Base-by-base conservation (phyloP, 768 basidiomycete species). In the Boletus bicolor region DNA sequence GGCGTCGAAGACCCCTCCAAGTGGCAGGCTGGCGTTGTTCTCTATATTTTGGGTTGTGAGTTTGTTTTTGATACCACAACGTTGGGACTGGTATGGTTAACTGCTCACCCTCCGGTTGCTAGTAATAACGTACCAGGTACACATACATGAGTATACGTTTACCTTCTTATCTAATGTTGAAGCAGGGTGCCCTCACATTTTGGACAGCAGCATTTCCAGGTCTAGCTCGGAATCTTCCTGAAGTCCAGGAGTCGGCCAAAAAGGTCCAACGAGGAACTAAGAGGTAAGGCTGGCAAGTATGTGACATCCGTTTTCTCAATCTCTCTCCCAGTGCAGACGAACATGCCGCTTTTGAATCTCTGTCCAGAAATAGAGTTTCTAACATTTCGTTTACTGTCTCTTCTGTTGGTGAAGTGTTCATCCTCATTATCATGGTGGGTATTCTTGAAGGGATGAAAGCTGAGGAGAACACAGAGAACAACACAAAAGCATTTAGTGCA, bases 131-230 rank as follows among this genome's bases (percentile, higher is more conserved):
- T 91, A 89, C 68, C 88, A 89, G 73, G 85, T 80, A 53, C 36
- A 36, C 21, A 39, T 35, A 10, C 35, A 8, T 7, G 12, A 38
- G 12, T 15, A 36, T 36, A n/a, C 15, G 2, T 17, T 24, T 26
- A 4, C 11, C 4, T 12, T 39, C 1, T 17, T n/a, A 8, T 39
- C 56, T 59, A 12, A 67, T 19, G 12, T 47, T 7, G 10, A 41
- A 9, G 0, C 54, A 87, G 82, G 82, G 86, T 53, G 75, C 85
- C 32, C 68, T 90, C 52, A 90, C 89, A 0, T 91, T 91, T 70
- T 91, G 87, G 88, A 87, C 86, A 0, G 89, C 89, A 12, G 89
- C 89, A 12, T 90, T 91, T 66, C 87, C 89, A 0, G 88, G 86
- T 17, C 76, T 91, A 15, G 84, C 85, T 24, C 78, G 82, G 9